Evolutionary conservation across 345 rosid genomes (phyloP).

Genomic region (thale cress (Arabidopsis thaliana)): TAIR10.1 NC_003074.8:7776501-7777000

Average conservation of each 20-base stretch:
- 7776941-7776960: too few relatives aligned
- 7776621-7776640: too few relatives aligned
- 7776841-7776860: background rate
- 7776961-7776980: too few relatives aligned
- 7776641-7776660: too few relatives aligned
- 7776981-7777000: too few relatives aligned
- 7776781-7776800: background rate
- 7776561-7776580: too few relatives aligned
- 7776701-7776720: conserved; percentile 32
- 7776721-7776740: conserved; percentile 32
- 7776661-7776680: background rate
- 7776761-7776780: conserved; percentile 8
- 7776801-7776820: background rate
- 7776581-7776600: too few relatives aligned
- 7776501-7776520: too few relatives aligned
- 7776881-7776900: background rate
- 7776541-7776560: too few relatives aligned
- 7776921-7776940: background rate
- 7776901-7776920: too few relatives aligned
- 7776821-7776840: background rate
- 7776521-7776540: too few relatives aligned
- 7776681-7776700: conserved; percentile 3
- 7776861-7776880: background rate
- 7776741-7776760: conserved; percentile 44
- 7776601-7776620: too few relatives aligned